Evolutionary conservation across 192 early-diverging fungal genomes (phyloP).

Genomic region (Cladochytrium replicatum): DNA sequence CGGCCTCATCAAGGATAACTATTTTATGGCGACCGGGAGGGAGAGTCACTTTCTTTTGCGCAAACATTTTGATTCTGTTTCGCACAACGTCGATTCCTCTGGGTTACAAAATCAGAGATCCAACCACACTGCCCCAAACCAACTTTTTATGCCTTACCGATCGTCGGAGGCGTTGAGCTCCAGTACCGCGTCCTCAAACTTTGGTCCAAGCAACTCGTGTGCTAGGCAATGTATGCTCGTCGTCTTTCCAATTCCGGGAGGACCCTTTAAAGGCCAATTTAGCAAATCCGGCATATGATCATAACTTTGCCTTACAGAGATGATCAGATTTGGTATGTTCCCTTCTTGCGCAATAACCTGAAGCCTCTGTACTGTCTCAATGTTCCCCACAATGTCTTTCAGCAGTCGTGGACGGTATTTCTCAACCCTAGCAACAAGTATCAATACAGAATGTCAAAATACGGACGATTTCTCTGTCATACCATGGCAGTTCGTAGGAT

Average conservation of each 20-base stretch:
- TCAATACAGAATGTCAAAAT: too few species aligned
- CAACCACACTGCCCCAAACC: neutral
- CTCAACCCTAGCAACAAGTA: constrained; percentile 64
- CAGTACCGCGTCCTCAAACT: constrained; percentile 86
- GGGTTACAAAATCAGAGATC: neutral
- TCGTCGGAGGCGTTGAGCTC: constrained; percentile 99
- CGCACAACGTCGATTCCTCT: constrained; percentile 94
- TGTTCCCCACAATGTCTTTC: constrained; percentile 89
- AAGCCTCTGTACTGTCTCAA: constrained; percentile 79
- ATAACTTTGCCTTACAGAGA: constrained; percentile 60
- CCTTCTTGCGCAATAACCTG: constrained; percentile 79
- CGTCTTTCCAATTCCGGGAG: constrained; percentile 96
- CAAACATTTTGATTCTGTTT: constrained; percentile 96
- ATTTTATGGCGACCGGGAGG: constrained; percentile 60
- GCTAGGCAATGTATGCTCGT: constrained; percentile 91
- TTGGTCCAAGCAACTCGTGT: constrained; percentile 71
- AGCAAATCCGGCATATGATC: too few species aligned
- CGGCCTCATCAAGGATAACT: constrained; percentile 97
- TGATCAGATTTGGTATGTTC: constrained; percentile 93
- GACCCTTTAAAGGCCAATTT: constrained; percentile 29
- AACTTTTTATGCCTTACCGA: constrained; percentile 37
- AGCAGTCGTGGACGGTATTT: constrained; percentile 83
- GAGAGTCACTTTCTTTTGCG: constrained; percentile 94
- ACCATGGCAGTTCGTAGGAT: too few species aligned
- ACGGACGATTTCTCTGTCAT: too few species aligned